A percentile compares a stretch with the other conserved stretches of the same genome.
These are phyloP conservation scores for Helicostylum pulchrum DNA, from an alignment of 192 early-diverging fungal genomes.

Conservation along the genomic window DNA sequence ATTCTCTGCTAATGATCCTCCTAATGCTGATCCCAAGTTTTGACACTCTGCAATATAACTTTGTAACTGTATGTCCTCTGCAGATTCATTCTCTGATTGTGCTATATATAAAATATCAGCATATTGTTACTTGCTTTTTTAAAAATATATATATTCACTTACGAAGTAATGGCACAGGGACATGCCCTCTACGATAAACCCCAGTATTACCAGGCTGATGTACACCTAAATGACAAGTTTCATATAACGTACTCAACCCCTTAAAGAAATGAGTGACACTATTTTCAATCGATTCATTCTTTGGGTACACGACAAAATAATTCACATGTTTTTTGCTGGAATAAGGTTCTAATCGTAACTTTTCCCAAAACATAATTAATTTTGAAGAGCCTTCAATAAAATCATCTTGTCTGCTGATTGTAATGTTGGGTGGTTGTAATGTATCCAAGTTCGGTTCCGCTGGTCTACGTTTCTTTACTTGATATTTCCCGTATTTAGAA, in stretches of 20 bases:
- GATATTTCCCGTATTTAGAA: constrained; percentile 54
- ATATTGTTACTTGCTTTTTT: background rate
- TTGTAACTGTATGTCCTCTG: constrained; percentile 36
- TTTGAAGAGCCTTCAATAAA: constrained; percentile 52
- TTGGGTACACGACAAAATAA: constrained; percentile 53
- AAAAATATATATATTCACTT: background rate
- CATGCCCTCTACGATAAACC: constrained; percentile 41
- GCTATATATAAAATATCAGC: constrained; percentile 13
- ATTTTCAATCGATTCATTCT: constrained; percentile 36
- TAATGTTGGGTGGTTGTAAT: constrained; percentile 46
- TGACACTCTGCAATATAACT: constrained; percentile 50
- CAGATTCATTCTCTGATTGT: constrained; percentile 32
- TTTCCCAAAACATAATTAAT: constrained; percentile 55
- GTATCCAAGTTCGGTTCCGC: constrained; percentile 42
- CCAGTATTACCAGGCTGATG: constrained; percentile 43
- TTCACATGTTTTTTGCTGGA: constrained; percentile 47
- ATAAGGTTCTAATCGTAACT: constrained; percentile 51
- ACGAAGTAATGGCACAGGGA: constrained; percentile 43
- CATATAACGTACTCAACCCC: constrained; percentile 45
- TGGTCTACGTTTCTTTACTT: constrained; percentile 47
- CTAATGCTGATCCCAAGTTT: constrained; percentile 40
- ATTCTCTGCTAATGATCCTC: constrained; percentile 32
- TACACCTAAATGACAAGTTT: constrained; percentile 44
- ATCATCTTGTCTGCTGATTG: constrained; percentile 49
- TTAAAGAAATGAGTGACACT: constrained; percentile 39